A percentile compares a stretch with the other conserved stretches of the same genome.
Conservation (phyloP, 202 grass and related monocot genomes). For the Schoenoplectus triqueter region DNA sequence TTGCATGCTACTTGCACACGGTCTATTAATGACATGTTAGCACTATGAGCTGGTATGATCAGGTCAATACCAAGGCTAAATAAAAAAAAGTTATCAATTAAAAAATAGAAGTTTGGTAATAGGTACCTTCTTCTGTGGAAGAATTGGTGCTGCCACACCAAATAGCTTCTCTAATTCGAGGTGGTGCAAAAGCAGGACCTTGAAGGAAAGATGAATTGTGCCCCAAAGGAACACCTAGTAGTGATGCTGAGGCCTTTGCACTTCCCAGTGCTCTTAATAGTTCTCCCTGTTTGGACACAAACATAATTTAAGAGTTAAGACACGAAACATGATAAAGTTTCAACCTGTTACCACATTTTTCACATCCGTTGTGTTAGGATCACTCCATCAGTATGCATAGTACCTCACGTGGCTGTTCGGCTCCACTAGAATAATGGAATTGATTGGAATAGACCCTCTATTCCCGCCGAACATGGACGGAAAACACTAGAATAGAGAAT, state of each 20-base stretch:
- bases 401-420: neutral
- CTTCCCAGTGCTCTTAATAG: constrained; percentile 68
- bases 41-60: neutral
- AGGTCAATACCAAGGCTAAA: constrained; percentile 11
- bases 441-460: too few species aligned
- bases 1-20: neutral
- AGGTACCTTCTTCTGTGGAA: constrained; percentile 86
- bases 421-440: too few species aligned
- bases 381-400: too few species aligned
- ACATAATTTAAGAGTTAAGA: neutral
- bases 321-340: neutral
- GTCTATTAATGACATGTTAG: neutral
- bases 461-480: too few species aligned
- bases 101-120: neutral
- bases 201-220: constrained; percentile 98
- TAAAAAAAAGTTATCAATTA: constrained; percentile 9
- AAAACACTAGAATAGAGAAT: too few species aligned
- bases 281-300: constrained; percentile 58
- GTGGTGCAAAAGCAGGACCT: constrained; percentile 93
- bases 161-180: constrained; percentile 92
- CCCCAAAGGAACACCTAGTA: constrained; percentile 84
- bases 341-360: neutral
- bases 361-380: too few species aligned
- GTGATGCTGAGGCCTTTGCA: constrained; percentile 72
- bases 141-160: constrained; percentile 99